These are phyloP conservation scores for Hypoxylon sp. DNA, from an alignment of 2,329 filamentous ascomycete species.

Conservation along the genomic window DNA sequence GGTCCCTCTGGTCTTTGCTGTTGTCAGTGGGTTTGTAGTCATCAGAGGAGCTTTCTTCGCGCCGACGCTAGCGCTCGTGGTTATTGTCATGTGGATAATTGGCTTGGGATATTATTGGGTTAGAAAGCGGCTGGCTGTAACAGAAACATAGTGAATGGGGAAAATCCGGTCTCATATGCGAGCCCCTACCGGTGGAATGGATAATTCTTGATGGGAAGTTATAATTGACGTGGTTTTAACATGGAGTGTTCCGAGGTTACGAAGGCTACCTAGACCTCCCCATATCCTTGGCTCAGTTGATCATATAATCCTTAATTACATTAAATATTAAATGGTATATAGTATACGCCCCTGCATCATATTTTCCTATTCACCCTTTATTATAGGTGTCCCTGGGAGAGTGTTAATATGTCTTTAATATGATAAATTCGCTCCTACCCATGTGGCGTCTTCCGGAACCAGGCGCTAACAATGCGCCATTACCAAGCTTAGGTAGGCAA, in stretches of 20 bases:
- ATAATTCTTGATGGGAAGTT: not conserved
- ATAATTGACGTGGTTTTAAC: too few relatives aligned
- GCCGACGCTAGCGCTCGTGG: conserved; percentile 66
- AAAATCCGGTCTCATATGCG: not conserved
- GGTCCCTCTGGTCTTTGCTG: conserved; percentile 67
- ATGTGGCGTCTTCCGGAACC: not conserved
- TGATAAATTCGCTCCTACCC: not conserved
- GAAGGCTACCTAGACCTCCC: too few relatives aligned
- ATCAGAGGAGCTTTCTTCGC: conserved; percentile 72
- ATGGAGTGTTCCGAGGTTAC: too few relatives aligned
- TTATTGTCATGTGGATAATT: conserved; percentile 66
- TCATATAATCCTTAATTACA: not conserved
- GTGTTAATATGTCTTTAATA: not conserved
- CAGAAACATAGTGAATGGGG: conserved; percentile 19
- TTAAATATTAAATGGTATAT: conserved; percentile 6
- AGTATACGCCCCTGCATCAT: not conserved
- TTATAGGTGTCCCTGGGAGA: too few relatives aligned
- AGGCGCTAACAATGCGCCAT: not conserved
- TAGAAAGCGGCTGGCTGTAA: conserved; percentile 33
- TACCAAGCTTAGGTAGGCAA: not conserved
- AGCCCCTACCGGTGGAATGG: not conserved
- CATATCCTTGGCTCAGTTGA: not conserved
- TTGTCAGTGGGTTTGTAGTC: conserved; percentile 74
- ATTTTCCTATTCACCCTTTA: not conserved
- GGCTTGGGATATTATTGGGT: conserved; percentile 63